A percentile compares a stretch with the other conserved stretches of the same genome.
These are phyloP conservation scores for Marchantia polymorpha DNA, from an alignment of 225 moss, liverwort and hornwort species.

Conservation along the genomic window DNA sequence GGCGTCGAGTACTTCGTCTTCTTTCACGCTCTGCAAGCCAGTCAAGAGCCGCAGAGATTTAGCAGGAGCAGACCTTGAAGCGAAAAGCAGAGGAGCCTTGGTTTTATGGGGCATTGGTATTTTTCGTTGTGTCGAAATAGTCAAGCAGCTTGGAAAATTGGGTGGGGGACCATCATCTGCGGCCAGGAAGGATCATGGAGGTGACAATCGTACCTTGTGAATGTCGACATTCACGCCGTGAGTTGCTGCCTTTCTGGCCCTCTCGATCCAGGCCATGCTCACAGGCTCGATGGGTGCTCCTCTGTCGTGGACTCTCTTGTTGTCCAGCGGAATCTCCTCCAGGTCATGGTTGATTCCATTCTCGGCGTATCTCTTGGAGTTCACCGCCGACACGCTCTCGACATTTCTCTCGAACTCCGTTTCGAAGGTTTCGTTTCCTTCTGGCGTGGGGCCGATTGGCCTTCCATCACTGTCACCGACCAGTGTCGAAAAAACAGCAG, in stretches of 20 bases:
- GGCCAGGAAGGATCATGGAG: too few species aligned
- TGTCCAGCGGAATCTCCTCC: slow-evolving; percentile 11
- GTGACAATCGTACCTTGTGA: slow-evolving; percentile 26
- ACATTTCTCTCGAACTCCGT: slow-evolving; percentile 18
- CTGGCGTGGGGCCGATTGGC: slow-evolving; percentile 1
- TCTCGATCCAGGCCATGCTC: slow-evolving; percentile 21
- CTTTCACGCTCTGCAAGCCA: slow-evolving; percentile 37
- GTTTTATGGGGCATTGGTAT: too few species aligned
- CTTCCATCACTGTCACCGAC: slow-evolving; percentile 15
- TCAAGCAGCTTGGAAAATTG: too few species aligned
- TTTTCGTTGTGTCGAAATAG: too few species aligned
- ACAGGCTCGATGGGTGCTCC: neutral
- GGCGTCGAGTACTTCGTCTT: slow-evolving; percentile 40
- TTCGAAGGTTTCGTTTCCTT: slow-evolving; percentile 12
- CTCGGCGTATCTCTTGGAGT: slow-evolving; percentile 7
- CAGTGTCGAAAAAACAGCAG: neutral
- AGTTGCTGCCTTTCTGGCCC: slow-evolving; percentile 45
- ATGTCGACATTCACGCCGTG: slow-evolving; percentile 63
- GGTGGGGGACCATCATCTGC: too few species aligned
- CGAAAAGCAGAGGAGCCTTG: neutral
- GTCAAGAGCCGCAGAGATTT: neutral
- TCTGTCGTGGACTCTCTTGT: neutral
- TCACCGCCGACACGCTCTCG: neutral
- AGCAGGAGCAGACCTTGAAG: neutral
- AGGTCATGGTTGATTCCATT: neutral